Evolutionary conservation across 495 filamentous ascomycete genomes (phyloP), one percentile per base, ranked within the genome.

Genomic region (Xylaria curta): DNA sequence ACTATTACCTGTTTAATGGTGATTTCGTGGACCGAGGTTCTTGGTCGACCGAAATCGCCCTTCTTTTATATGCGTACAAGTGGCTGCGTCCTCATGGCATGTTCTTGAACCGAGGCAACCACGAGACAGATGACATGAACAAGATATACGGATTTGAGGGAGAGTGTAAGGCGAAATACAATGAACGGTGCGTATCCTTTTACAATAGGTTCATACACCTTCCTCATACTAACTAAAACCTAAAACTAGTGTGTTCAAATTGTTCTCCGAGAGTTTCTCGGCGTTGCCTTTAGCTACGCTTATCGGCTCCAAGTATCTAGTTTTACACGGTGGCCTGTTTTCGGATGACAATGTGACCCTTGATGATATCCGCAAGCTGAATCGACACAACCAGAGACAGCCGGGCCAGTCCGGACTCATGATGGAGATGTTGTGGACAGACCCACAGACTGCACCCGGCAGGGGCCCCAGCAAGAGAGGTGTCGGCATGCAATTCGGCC

Each of bases 381-480:
- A 98, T 80, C 88, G 96, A 74, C 95, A 98, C 82, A 90, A 88
- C 80, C 97, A 98, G 84, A 88, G 93, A 36, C 96, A 99, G 78
- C 96, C 96, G n/a, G 97, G 97, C 28, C 96, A 98, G 79, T 81
- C 91, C 56, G 96, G 96, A 40, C 83, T 99, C 75, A 99, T 99
- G 96, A 98, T 99, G 96, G 96, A 99, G 81, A 99, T 99, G 97
- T 89, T 99, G 24, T 99, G 96, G 96, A 98, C 96, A 0, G 96
- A 99, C 78, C 96, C 96, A 15, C 96, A 98, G 79, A 84, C 90
- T 0, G 85, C 89, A 72, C 92, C 93, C 59, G 96, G 96, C 33
- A 89, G 96, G 65, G 93, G 94, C 10, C 97, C 95, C 26, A 97
- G 93, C 85, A 99, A 99, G 87, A 89, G 96, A 78, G 96, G 96